Conservation (phyloP, 1,284 basidiomycete species). For the Puccinia novopanici region DNA sequence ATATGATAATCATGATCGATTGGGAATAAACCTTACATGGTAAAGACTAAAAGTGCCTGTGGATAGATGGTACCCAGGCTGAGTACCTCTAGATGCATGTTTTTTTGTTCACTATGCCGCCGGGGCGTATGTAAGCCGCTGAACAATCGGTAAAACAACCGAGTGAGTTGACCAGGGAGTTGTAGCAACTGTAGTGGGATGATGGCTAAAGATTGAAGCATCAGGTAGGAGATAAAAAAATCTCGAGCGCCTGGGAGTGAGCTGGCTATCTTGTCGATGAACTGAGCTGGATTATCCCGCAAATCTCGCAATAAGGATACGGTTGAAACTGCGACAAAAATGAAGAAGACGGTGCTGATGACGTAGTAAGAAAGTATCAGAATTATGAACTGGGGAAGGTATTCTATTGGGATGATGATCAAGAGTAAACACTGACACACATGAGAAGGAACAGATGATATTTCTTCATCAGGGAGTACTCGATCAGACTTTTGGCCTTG, state of each 20-base stretch:
- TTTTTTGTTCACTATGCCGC: slow-evolving; percentile 57
- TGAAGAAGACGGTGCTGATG: slow-evolving; percentile 40
- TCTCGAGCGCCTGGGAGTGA: slow-evolving; percentile 58
- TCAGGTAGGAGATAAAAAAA: slow-evolving; percentile 59
- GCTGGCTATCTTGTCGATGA: slow-evolving; percentile 58
- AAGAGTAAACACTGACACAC: slow-evolving; percentile 28
- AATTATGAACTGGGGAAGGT: background rate
- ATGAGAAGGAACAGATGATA: slow-evolving; percentile 54
- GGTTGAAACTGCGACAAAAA: slow-evolving; percentile 59
- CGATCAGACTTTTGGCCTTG: slow-evolving; percentile 56
- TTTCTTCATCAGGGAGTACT: slow-evolving; percentile 58
- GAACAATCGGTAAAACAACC: slow-evolving; percentile 52
- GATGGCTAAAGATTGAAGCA: slow-evolving; percentile 58
- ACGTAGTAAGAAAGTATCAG: background rate
- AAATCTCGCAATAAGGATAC: slow-evolving; percentile 58
- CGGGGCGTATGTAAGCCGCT: slow-evolving; percentile 53
- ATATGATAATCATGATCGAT: background rate
- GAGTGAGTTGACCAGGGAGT: slow-evolving; percentile 55
- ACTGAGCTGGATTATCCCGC: slow-evolving; percentile 57
- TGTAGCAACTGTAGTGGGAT: slow-evolving; percentile 58
- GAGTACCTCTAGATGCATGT: slow-evolving; percentile 55
- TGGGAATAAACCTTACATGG: slow-evolving; percentile 51
- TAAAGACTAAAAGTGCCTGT: slow-evolving; percentile 59
- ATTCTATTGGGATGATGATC: background rate
- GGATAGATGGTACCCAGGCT: slow-evolving; percentile 58